Conservation (phyloP, 768 basidiomycete genomes). For the Hemileccinum rubropunctum region DNA sequence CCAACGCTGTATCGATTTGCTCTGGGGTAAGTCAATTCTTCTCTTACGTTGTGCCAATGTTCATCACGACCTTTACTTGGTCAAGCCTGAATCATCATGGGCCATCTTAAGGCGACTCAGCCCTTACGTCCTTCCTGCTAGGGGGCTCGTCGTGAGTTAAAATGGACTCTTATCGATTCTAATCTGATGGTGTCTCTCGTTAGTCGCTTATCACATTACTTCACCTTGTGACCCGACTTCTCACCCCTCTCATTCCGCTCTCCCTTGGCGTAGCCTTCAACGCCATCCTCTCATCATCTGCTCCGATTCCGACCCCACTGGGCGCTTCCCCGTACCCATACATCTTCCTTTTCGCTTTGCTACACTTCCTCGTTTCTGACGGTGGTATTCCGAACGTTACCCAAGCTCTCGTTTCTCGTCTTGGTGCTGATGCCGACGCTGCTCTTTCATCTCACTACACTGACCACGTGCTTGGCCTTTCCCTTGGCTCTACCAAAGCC, state of each 20-base stretch:
- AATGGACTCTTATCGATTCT: background rate
- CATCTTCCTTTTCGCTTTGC: slow-evolving; percentile 61
- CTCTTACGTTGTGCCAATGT: background rate
- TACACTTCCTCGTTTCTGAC: slow-evolving; percentile 73
- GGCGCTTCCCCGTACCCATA: slow-evolving; percentile 62
- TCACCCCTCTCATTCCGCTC: slow-evolving; percentile 71
- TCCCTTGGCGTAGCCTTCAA: slow-evolving; percentile 51
- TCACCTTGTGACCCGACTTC: slow-evolving; percentile 69
- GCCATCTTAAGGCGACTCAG: slow-evolving; percentile 15
- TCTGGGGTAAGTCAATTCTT: slow-evolving; percentile 8
- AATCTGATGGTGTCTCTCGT: slow-evolving; percentile 1
- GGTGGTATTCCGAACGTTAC: slow-evolving; percentile 73
- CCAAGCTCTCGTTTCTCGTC: slow-evolving; percentile 77
- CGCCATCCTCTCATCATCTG: slow-evolving; percentile 13
- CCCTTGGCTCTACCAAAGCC: slow-evolving; percentile 77
- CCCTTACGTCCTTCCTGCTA: slow-evolving; percentile 21
- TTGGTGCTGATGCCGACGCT: slow-evolving; percentile 86
- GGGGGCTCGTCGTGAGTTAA: slow-evolving; percentile 23
- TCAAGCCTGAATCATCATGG: slow-evolving; percentile 16
- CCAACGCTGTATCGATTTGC: background rate
- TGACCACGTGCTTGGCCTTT: slow-evolving; percentile 84
- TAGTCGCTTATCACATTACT: slow-evolving; percentile 68
- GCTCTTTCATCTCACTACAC: slow-evolving; percentile 61
- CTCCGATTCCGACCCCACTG: slow-evolving; percentile 20
- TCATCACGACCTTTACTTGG: background rate